Base-by-base conservation (phyloP, 345 rosid species). In the Eucalyptus tenuipes region DNA sequence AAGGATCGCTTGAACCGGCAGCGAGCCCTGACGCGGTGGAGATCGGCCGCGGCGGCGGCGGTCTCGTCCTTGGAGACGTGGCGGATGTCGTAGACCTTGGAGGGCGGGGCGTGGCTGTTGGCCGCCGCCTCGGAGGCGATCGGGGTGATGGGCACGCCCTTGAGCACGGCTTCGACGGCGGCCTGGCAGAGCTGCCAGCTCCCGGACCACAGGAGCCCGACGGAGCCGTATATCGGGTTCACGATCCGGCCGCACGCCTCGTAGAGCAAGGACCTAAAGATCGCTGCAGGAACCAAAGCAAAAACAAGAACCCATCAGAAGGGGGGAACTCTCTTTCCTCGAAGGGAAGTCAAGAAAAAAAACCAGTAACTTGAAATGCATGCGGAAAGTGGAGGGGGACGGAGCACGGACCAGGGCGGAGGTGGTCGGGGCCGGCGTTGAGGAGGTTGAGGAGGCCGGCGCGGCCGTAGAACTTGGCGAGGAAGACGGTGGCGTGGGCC, bases 221-320 rank as follows among this genome's bases (percentile, higher is more conserved):
- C 99, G 25, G 99, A 98, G 31, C 99, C 99, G 52, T 95, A 96
- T 49, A 98, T 97, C 59, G 99, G 99, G 92, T 98, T 96, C 91
- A 98, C 96, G 29, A 98, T 95, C 91, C 99, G 92, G 31, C 99
- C 99, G 50, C 99, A 98, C 29, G 99, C 99, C 93, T 98, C 99
- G 64, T 97, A 97, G 52, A 98, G 89, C 95, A 98, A 94, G 7
- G 99, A 98, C 91, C 99, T 93, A 90, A 97, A 98, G 89, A 98
- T 95, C 27, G 95, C 99, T 98, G 97, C 27, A 88, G 50, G 53
- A 80, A 64, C 40, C 24, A 4, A 89, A 44, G 22, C 49, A 52
- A 24, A 50, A 1, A 13, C 50, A 27, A 87, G 31, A 31, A n/a
- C 33, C 33, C 55, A 5, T 85, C 50, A 85, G 86, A 15, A 85